phyloP scores from a whole-genome alignment of 2,329 filamentous ascomycete species.

The Dactylellina cionopaga region DNA sequence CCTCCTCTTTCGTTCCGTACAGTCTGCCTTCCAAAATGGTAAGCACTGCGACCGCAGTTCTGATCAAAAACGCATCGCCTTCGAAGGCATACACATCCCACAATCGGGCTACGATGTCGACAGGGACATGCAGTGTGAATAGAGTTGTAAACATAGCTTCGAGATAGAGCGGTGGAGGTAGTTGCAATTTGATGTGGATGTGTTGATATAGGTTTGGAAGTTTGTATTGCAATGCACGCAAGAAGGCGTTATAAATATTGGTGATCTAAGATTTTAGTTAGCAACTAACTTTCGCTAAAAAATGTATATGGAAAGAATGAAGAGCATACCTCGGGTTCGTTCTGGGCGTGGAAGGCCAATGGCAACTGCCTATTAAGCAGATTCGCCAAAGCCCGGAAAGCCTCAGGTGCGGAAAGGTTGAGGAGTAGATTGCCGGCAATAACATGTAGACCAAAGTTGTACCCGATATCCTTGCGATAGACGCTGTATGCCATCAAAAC shows the following conservation, averaged over 20 bases:
- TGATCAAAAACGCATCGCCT: constrained; percentile 76
- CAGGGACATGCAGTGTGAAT: constrained; percentile 71
- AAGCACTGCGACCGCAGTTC: constrained; percentile 76
- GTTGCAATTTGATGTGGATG: constrained; percentile 66
- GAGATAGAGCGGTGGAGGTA: constrained; percentile 68
- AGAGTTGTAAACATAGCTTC: constrained; percentile 71
- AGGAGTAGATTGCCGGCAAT: constrained; percentile 79
- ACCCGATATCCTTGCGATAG: constrained; percentile 84
- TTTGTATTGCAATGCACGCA: constrained; percentile 74
- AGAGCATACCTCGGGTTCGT: constrained; percentile 67
- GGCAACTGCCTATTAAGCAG: constrained; percentile 79
- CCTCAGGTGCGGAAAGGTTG: constrained; percentile 70
- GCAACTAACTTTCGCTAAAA: not conserved
- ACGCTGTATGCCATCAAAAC: constrained; percentile 81
- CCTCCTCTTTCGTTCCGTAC: constrained; percentile 63
- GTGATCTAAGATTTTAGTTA: constrained; percentile 63
- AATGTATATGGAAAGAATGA: not conserved
- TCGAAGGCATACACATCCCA: constrained; percentile 89
- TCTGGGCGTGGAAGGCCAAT: constrained; percentile 77
- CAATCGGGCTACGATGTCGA: constrained; percentile 76
- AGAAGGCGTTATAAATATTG: constrained; percentile 74
- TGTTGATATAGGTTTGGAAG: constrained; percentile 72
- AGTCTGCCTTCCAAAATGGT: constrained; percentile 65
- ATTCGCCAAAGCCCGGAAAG: constrained; percentile 79
- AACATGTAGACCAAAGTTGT: constrained; percentile 77